Percentiles rank a stretch among this genome's conserved stretches.
Evolutionary conservation across 176 grass and related monocot genomes (phyloP).

Genomic region (sorghum (Sorghum bicolor)): Sorghum_bicolor_NCBIv3 NC_012879.2:2063501-2064000

Average conservation of each 20-base stretch:
- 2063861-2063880: not conserved
- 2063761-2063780: not conserved
- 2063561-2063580: not conserved
- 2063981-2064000: not conserved
- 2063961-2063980: not conserved
- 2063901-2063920: not conserved
- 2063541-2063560: not conserved
- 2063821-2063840: not conserved
- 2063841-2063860: slow-evolving; percentile 1
- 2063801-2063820: not conserved
- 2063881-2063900: not conserved
- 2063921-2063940: not conserved
- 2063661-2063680: not conserved
- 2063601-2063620: not conserved
- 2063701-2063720: not conserved
- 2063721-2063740: not conserved
- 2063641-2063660: not conserved
- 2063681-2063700: not conserved
- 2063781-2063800: not conserved
- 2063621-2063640: not conserved
- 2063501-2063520: not conserved
- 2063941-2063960: not conserved
- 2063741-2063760: not conserved
- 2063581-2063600: not conserved
- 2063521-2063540: slow-evolving; percentile 7